A percentile compares a stretch with the other conserved stretches of the same genome.
These are phyloP conservation scores for Syzygium syzygioides DNA, from an alignment of 441 rosid species.

Conservation along the genomic window DNA sequence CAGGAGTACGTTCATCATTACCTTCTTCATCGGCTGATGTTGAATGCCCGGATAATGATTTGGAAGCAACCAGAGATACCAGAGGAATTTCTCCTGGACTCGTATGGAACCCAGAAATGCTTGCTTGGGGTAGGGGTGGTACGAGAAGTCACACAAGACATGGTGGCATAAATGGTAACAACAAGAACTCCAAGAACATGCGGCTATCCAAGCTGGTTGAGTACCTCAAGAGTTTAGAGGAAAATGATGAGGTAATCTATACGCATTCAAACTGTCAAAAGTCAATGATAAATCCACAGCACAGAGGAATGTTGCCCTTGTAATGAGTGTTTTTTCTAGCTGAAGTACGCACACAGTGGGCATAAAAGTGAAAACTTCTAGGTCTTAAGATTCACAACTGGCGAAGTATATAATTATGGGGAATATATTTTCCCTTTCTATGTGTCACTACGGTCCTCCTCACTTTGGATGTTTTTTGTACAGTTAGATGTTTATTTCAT, in stretches of 20 bases:
- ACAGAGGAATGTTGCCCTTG: background rate
- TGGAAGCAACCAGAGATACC: conserved; percentile 32
- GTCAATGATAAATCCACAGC: background rate
- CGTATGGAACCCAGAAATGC: conserved; percentile 50
- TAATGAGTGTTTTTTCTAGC: background rate
- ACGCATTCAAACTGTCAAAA: background rate
- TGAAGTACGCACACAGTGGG: background rate
- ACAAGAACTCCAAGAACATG: conserved; percentile 34
- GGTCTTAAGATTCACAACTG: background rate
- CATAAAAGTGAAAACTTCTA: background rate
- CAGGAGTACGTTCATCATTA: conserved; percentile 39
- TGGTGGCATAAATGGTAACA: conserved; percentile 36
- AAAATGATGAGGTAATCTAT: conserved; percentile 39
- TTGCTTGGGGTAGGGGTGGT: conserved; percentile 78
- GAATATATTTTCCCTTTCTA: background rate
- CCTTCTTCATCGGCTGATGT: conserved; percentile 47
- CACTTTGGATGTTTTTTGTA: conserved; percentile 12
- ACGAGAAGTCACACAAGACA: conserved; percentile 61
- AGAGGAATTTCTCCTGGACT: conserved; percentile 49
- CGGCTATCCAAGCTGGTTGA: conserved; percentile 54
- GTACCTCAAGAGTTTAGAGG: conserved; percentile 47
- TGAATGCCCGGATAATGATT: conserved; percentile 33
- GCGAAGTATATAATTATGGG: background rate
- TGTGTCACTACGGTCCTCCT: background rate
- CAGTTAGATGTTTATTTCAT: conserved; percentile 47